phyloP scores from a whole-genome alignment of 768 basidiomycete genomes.

The Boletus barrowsii region DNA sequence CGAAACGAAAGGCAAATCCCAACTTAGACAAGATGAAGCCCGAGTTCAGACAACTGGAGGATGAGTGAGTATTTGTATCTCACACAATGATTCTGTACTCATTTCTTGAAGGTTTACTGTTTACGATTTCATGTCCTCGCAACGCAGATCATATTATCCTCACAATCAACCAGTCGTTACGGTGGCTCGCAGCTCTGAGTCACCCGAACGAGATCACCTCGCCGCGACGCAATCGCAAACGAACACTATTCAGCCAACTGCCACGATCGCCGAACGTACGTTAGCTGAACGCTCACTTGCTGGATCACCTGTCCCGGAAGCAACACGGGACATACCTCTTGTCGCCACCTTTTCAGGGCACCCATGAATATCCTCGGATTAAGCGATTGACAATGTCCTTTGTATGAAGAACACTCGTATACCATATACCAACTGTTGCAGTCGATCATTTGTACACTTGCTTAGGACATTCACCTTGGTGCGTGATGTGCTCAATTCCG shows the following conservation, averaged over 20 bases:
- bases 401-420: background rate
- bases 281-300: constrained; percentile 41
- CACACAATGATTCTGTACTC: background rate
- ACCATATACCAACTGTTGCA: constrained; percentile 1
- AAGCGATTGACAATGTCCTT: background rate
- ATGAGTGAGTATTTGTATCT: constrained; percentile 58
- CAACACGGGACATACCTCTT: constrained; percentile 38
- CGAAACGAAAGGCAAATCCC: constrained; percentile 84
- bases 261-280: constrained; percentile 41
- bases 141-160: constrained; percentile 84
- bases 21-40: constrained; percentile 88
- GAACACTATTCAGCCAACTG: constrained; percentile 41
- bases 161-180: constrained; percentile 63
- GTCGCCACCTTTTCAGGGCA: constrained; percentile 23
- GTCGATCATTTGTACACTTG: constrained; percentile 10
- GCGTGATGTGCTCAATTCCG: background rate
- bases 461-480: background rate
- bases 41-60: constrained; percentile 89
- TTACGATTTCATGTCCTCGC: constrained; percentile 76
- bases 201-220: constrained; percentile 27
- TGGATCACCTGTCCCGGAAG: constrained; percentile 37
- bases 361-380: background rate
- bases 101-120: constrained; percentile 68
- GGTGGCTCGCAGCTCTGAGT: constrained; percentile 28
- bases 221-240: constrained; percentile 35